These are phyloP conservation scores for Monilinia fructigena DNA, from an alignment of 2,329 filamentous ascomycete species.

Conservation along the genomic window DNA sequence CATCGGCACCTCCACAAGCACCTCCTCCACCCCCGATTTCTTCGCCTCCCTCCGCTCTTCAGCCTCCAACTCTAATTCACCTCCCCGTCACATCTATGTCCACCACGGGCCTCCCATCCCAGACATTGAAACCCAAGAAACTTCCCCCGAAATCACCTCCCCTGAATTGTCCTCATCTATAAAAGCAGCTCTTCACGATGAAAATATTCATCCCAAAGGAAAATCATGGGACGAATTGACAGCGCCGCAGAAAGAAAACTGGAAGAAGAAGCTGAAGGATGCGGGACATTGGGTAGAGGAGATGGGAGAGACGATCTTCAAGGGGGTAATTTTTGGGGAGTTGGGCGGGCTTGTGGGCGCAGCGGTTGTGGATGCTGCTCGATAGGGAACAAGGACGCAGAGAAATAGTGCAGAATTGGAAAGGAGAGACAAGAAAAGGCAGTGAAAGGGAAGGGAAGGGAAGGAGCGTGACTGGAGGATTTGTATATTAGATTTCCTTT, in stretches of 20 bases:
- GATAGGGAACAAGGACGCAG: neutral
- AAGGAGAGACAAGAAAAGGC: neutral
- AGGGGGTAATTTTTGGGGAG: conserved; percentile 40
- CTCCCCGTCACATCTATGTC: neutral
- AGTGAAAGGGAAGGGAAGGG: neutral
- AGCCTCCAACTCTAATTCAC: neutral
- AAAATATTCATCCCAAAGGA: conserved; percentile 29
- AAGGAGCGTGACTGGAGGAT: neutral
- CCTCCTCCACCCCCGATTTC: neutral
- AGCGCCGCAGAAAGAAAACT: conserved; percentile 34
- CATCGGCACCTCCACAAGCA: neutral
- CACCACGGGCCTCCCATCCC: neutral
- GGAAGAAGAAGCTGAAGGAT: conserved; percentile 37
- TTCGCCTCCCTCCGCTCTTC: conserved; percentile 17
- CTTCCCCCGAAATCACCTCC: neutral
- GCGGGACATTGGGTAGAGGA: conserved; percentile 40
- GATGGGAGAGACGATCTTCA: conserved; percentile 37
- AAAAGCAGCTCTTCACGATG: conserved; percentile 33
- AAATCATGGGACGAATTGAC: conserved; percentile 39
- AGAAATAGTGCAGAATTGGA: neutral
- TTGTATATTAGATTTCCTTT: neutral
- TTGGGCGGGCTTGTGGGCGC: conserved; percentile 36
- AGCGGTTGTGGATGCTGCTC: conserved; percentile 29
- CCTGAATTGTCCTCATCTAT: conserved; percentile 12
- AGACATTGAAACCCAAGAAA: neutral